Percentiles rank a stretch among this genome's conserved stretches.
Evolutionary conservation across 2,329 filamentous ascomycete genomes (phyloP).

Genomic region (Colletotrichum somersetense): DNA sequence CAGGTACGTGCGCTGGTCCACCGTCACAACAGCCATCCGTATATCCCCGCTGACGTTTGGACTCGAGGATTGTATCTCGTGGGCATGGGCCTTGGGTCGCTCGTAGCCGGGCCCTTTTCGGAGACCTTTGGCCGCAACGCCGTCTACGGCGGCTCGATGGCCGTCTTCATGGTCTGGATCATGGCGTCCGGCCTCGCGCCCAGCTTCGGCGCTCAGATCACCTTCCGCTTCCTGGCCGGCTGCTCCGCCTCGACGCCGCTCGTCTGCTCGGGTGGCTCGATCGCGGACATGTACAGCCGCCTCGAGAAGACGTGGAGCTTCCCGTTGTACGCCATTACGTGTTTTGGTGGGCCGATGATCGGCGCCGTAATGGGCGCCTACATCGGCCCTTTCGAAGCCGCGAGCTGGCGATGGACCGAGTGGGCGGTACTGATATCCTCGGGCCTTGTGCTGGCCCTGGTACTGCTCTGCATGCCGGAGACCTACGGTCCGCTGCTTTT

Average conservation of each 20-base stretch:
- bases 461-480: slow-evolving; percentile 73
- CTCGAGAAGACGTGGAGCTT: slow-evolving; percentile 53
- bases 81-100: slow-evolving; percentile 54
- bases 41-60: neutral
- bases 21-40: neutral
- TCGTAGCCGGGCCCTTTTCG: slow-evolving; percentile 54
- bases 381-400: slow-evolving; percentile 68
- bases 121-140: slow-evolving; percentile 56
- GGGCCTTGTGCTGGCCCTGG: slow-evolving; percentile 65
- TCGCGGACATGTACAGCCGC: slow-evolving; percentile 55
- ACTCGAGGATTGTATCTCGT: slow-evolving; percentile 48
- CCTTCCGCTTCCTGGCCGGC: slow-evolving; percentile 62
- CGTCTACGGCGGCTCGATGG: slow-evolving; percentile 56
- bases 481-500: slow-evolving; percentile 71
- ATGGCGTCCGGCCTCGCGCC: slow-evolving; percentile 59
- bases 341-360: slow-evolving; percentile 57
- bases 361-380: slow-evolving; percentile 68
- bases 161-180: slow-evolving; percentile 59
- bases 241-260: slow-evolving; percentile 60
- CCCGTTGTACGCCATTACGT: slow-evolving; percentile 61
- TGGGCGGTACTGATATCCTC: slow-evolving; percentile 76
- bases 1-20: slow-evolving; percentile 46
- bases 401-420: slow-evolving; percentile 73
- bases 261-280: slow-evolving; percentile 56
- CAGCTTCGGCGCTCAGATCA: slow-evolving; percentile 57